phyloP scores from a whole-genome alignment of 495 filamentous ascomycete genomes.

The Chlorociboria aeruginascens region DNA sequence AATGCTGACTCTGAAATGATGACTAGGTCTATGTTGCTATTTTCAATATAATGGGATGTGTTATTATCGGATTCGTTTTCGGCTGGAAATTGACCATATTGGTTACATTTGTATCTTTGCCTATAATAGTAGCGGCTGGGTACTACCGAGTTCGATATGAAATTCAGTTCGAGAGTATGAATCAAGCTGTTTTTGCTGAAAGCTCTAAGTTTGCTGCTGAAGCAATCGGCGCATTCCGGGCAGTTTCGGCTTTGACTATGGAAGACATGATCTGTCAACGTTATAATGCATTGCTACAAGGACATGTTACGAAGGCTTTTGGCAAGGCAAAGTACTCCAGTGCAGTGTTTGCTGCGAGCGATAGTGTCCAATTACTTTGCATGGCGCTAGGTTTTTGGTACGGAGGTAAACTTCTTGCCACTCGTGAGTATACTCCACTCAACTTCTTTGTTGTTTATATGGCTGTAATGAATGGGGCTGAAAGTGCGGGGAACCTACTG shows the following conservation, averaged over 20 bases:
- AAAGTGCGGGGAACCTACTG: conserved; percentile 15
- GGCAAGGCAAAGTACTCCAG: conserved; percentile 27
- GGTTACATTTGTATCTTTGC: conserved; percentile 33
- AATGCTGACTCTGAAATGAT: no score
- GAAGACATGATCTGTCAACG: conserved; percentile 35
- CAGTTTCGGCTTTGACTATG: conserved; percentile 39
- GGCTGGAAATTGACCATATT: conserved; percentile 40
- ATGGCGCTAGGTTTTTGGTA: conserved; percentile 59
- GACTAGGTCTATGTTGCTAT: conserved; percentile 27
- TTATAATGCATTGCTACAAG: conserved; percentile 35
- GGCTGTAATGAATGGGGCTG: conserved; percentile 21
- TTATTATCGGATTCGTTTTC: conserved; percentile 38
- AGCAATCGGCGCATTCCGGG: conserved; percentile 40
- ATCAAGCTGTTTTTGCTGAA: conserved; percentile 36
- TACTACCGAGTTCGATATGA: conserved; percentile 40
- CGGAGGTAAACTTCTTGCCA: conserved; percentile 42
- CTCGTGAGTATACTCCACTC: conserved; percentile 40
- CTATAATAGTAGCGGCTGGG: conserved; percentile 33
- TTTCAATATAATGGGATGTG: conserved; percentile 35
- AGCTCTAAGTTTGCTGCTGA: conserved; percentile 45
- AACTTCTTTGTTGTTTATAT: conserved; percentile 34
- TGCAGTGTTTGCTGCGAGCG: conserved; percentile 41
- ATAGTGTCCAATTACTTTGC: conserved; percentile 40
- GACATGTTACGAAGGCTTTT: conserved; percentile 24
- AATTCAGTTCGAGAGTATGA: conserved; percentile 37